phyloP scores from a whole-genome alignment of 108 stramenopile genomes.

The Aurantiochytrium sp. region DNA sequence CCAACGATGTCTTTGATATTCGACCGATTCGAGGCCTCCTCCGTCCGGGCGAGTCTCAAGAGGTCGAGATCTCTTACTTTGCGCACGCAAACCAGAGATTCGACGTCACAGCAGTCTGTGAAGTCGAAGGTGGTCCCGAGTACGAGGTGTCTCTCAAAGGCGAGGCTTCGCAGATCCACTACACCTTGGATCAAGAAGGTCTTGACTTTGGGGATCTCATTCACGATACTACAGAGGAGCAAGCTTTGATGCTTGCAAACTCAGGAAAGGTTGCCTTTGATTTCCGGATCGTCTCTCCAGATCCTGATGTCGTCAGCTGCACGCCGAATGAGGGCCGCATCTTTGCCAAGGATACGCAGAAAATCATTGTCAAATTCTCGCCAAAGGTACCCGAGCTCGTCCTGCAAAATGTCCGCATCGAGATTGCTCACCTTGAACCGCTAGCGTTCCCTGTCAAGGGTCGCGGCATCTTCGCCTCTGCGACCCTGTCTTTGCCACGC shows the following conservation, averaged over 20 bases:
- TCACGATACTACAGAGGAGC: conserved; percentile 36
- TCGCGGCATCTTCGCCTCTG: conserved; percentile 51
- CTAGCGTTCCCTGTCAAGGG: conserved; percentile 40
- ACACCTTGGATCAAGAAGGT: conserved; percentile 34
- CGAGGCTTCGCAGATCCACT: conserved; percentile 49
- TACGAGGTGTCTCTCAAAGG: conserved; percentile 48
- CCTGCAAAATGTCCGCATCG: conserved; percentile 28
- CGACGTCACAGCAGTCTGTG: conserved; percentile 36
- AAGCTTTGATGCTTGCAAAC: conserved; percentile 47
- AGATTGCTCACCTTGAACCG: conserved; percentile 58
- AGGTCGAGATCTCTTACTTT: conserved; percentile 52
- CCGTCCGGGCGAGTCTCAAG: conserved; percentile 47
- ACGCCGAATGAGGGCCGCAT: conserved; percentile 33
- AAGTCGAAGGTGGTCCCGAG: conserved; percentile 58
- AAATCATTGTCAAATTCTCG: conserved; percentile 28
- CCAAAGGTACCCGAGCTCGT: conserved; percentile 41
- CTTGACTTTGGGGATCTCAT: conserved; percentile 54
- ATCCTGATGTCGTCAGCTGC: conserved; percentile 28
- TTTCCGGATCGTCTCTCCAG: conserved; percentile 20
- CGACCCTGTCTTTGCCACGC: conserved; percentile 43
- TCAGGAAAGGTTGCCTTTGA: conserved; percentile 51
- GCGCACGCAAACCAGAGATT: conserved; percentile 44
- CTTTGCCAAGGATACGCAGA: conserved; percentile 17
- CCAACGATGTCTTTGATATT: conserved; percentile 54
- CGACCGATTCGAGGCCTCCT: conserved; percentile 50